These are phyloP conservation scores for Coemansia pectinata DNA, from an alignment of 192 early-diverging fungal genomes.

Conservation along the genomic window DNA sequence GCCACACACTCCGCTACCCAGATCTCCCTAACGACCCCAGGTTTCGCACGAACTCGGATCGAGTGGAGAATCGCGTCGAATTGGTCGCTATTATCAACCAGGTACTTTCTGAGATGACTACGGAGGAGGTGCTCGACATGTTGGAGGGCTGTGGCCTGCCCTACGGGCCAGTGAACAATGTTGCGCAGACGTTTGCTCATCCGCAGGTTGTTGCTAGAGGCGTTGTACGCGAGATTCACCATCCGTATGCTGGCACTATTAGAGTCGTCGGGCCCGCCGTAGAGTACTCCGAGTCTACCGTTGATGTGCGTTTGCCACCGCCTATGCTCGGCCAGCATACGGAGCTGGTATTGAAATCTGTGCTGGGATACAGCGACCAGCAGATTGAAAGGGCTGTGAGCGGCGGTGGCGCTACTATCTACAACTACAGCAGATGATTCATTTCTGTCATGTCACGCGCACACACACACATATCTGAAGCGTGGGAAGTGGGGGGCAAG, in stretches of 20 bases:
- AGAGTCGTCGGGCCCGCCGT: constrained; percentile 74
- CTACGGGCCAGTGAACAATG: constrained; percentile 80
- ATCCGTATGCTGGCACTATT: constrained; percentile 77
- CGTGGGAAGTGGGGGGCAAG: not conserved
- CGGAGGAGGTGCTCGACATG: constrained; percentile 61
- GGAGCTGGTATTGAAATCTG: constrained; percentile 63
- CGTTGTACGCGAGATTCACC: constrained; percentile 80
- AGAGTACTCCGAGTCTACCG: constrained; percentile 69
- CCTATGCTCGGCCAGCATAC: constrained; percentile 90
- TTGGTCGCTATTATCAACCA: constrained; percentile 64
- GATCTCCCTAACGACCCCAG: constrained; percentile 54
- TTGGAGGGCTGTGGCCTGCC: constrained; percentile 75
- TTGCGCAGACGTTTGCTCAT: constrained; percentile 75
- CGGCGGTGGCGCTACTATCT: constrained; percentile 21
- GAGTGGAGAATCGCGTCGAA: constrained; percentile 70
- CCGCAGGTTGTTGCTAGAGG: constrained; percentile 67
- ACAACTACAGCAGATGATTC: constrained; percentile 16
- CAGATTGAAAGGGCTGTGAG: constrained; percentile 55
- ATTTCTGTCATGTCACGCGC: not conserved
- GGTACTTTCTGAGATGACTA: constrained; percentile 55
- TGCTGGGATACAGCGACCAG: constrained; percentile 65
- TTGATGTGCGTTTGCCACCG: constrained; percentile 71
- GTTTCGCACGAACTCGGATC: constrained; percentile 69
- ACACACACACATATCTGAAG: not conserved
- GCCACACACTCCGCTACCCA: constrained; percentile 52